Percentiles rank a stretch among this genome's conserved stretches.
Evolutionary conservation across 768 basidiomycete genomes (phyloP).

Genomic region (Boletus sp.): DNA sequence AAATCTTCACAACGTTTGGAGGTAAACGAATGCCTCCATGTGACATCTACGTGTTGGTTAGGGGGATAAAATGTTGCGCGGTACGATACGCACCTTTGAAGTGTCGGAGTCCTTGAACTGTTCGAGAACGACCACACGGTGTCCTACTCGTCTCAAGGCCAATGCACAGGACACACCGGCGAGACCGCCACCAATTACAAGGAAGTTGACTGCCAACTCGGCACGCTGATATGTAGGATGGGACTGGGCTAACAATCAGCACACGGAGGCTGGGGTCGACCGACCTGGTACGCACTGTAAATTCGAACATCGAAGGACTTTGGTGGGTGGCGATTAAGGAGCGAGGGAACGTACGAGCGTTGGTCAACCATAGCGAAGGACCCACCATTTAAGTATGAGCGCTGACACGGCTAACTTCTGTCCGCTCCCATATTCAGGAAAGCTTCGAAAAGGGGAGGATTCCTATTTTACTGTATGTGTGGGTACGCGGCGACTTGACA

Average conservation of each 20-base stretch:
- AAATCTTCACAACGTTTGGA: constrained; percentile 55
- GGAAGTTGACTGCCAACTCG: constrained; percentile 33
- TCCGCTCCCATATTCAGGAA: constrained; percentile 16
- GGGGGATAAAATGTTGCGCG: background rate
- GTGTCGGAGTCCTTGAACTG: constrained; percentile 38
- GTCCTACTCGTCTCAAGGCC: constrained; percentile 53
- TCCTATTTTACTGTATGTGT: constrained; percentile 8
- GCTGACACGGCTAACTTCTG: constrained; percentile 15
- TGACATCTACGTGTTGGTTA: constrained; percentile 24
- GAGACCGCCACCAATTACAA: constrained; percentile 51
- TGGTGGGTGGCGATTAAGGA: too few relatives aligned
- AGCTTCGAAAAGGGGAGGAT: constrained; percentile 5
- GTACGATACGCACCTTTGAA: constrained; percentile 29
- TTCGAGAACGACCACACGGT: constrained; percentile 59
- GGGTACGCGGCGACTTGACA: constrained; percentile 10
- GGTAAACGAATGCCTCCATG: constrained; percentile 46
- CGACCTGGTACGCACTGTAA: constrained; percentile 6
- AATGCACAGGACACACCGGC: constrained; percentile 56
- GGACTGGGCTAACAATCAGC: constrained; percentile 9
- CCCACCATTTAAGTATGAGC: constrained; percentile 14
- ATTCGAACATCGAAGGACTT: constrained; percentile 10
- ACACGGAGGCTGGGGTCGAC: background rate
- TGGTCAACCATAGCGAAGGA: background rate
- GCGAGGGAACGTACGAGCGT: background rate
- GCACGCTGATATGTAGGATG: constrained; percentile 12